Evolutionary conservation across 2,329 filamentous ascomycete genomes (phyloP).

Genomic region (Beauveria sp.): DNA sequence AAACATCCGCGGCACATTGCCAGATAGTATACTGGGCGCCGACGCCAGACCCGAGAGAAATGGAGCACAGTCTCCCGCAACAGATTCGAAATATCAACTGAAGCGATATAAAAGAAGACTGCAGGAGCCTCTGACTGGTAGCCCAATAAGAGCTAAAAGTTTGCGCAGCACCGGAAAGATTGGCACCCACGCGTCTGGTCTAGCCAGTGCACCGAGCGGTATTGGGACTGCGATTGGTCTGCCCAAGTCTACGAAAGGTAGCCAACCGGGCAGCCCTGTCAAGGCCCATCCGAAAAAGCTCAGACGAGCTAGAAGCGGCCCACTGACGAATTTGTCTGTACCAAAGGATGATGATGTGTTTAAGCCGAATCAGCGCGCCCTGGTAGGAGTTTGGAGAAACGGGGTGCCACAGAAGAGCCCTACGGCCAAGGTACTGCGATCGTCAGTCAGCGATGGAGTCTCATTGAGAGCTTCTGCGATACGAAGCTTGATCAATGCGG

Average conservation of each 20-base stretch:
- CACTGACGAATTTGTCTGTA: background rate
- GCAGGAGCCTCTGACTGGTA: background rate
- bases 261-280: background rate
- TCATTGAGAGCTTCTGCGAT: slow-evolving; percentile 8
- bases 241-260: background rate
- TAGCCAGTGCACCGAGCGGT: background rate
- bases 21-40: background rate
- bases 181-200: background rate
- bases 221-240: slow-evolving; percentile 10
- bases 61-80: background rate
- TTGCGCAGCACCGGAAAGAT: background rate
- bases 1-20: background rate
- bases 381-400: slow-evolving; percentile 6
- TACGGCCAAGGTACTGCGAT: slow-evolving; percentile 4
- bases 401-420: slow-evolving; percentile 5
- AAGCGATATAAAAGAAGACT: slow-evolving; percentile 5
- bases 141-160: background rate
- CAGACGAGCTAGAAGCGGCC: slow-evolving; percentile 1
- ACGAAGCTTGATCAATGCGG: slow-evolving; percentile 5
- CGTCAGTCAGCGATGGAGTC: slow-evolving; percentile 6
- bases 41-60: background rate
- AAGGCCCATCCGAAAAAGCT: background rate
- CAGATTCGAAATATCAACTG: slow-evolving; percentile 8
- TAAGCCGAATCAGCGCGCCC: background rate
- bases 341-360: slow-evolving; percentile 1